Evolutionary conservation across 345 rosid genomes (phyloP).

Genomic region (Sonneratia alba): DNA sequence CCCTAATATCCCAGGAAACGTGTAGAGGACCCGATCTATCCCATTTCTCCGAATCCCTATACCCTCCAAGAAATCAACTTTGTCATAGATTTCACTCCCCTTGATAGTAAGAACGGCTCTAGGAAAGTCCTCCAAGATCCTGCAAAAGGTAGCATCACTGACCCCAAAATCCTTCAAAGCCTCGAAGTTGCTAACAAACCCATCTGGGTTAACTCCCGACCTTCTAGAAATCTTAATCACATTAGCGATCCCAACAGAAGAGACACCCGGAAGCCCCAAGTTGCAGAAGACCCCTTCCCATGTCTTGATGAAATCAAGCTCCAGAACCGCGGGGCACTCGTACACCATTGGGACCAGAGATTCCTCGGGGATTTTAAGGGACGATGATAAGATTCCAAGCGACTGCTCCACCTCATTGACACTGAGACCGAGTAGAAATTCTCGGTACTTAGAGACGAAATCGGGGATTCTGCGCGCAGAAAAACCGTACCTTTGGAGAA

Average conservation of each 20-base stretch:
- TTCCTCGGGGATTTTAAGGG: conserved; percentile 46
- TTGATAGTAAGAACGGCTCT: conserved; percentile 30
- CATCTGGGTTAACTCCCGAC: conserved; percentile 37
- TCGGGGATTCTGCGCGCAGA: conserved; percentile 40
- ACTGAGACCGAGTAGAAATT: conserved; percentile 30
- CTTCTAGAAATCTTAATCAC: conserved; percentile 44
- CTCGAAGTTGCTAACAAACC: conserved; percentile 19
- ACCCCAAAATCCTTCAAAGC: conserved; percentile 58
- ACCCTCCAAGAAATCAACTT: conserved; percentile 40
- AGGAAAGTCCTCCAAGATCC: conserved; percentile 48
- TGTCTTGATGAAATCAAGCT: conserved; percentile 41
- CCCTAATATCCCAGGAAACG: conserved; percentile 47
- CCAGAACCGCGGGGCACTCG: conserved; percentile 62
- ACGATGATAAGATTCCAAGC: conserved; percentile 33
- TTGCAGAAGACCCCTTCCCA: conserved; percentile 37
- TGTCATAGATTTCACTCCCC: conserved; percentile 31
- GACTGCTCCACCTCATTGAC: conserved; percentile 40
- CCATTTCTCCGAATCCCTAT: conserved; percentile 29
- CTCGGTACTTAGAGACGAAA: conserved; percentile 34
- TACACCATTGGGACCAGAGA: conserved; percentile 37
- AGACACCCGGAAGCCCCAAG: conserved; percentile 15
- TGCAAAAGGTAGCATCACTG: conserved; percentile 32
- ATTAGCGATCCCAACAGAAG: conserved; percentile 32
- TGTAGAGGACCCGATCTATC: conserved; percentile 36
- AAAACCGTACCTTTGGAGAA: conserved; percentile 62